Conservation (phyloP, 2,329 filamentous ascomycete genomes). For the Plectosphaerella plurivora region DNA sequence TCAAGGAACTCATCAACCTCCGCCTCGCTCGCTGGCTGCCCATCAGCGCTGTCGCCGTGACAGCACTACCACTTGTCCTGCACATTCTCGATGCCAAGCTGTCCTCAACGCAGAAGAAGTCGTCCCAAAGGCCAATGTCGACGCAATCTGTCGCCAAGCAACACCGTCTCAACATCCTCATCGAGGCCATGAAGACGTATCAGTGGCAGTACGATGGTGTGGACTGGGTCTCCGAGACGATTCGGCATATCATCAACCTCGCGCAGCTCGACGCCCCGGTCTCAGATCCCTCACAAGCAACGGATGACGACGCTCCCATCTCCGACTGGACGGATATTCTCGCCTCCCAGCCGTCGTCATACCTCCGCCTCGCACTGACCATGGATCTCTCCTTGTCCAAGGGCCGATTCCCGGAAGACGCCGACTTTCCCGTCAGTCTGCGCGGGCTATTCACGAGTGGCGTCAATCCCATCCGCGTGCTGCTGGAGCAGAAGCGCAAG, state of each 20-base stretch:
- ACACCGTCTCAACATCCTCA: conserved; percentile 37
- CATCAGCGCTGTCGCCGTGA: conserved; percentile 36
- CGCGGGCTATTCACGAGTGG: conserved; percentile 30
- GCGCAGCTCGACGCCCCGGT: conserved; percentile 21
- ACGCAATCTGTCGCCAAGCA: conserved; percentile 33
- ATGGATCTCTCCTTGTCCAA: conserved; percentile 39
- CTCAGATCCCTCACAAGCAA: neutral
- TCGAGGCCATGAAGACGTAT: conserved; percentile 41
- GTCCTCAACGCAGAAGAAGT: conserved; percentile 12
- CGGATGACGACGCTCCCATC: conserved; percentile 18
- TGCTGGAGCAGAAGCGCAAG: conserved; percentile 20
- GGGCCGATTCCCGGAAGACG: conserved; percentile 32
- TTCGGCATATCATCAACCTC: conserved; percentile 36
- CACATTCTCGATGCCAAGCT: conserved; percentile 29
- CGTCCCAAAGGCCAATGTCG: conserved; percentile 13
- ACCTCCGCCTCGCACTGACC: conserved; percentile 36
- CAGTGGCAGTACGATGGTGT: conserved; percentile 40
- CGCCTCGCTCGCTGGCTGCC: conserved; percentile 40
- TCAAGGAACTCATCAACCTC: conserved; percentile 42
- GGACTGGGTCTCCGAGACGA: conserved; percentile 38
- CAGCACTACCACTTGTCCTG: conserved; percentile 25
- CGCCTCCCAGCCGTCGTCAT: conserved; percentile 31
- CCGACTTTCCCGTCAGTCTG: conserved; percentile 34
- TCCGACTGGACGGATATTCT: conserved; percentile 38
- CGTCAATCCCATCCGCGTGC: conserved; percentile 26